phyloP scores from a whole-genome alignment of 2,329 filamentous ascomycete genomes.

The Lizonia empirigonia region DNA sequence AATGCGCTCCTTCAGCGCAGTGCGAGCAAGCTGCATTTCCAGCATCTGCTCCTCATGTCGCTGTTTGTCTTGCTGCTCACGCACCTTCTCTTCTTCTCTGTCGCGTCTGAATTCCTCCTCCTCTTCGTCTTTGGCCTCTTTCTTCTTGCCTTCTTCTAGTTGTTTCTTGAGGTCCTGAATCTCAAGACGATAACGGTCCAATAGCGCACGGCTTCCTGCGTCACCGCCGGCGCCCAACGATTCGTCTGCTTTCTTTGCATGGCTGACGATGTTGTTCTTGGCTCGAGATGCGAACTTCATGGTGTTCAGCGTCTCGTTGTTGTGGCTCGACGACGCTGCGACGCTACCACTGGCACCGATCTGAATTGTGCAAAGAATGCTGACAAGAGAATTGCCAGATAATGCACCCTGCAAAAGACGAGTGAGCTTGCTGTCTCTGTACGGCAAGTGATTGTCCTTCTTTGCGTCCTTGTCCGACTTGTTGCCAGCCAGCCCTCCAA shows the following conservation, averaged over 20 bases:
- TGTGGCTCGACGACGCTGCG: conserved; percentile 74
- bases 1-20: conserved; percentile 94
- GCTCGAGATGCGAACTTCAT: conserved; percentile 95
- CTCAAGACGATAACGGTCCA: conserved; percentile 93
- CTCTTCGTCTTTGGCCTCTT: conserved; percentile 61
- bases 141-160: conserved; percentile 72
- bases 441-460: conserved; percentile 93
- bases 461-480: conserved; percentile 78
- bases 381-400: conserved; percentile 91
- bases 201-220: conserved; percentile 80
- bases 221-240: conserved; percentile 78
- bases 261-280: conserved; percentile 97
- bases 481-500: conserved; percentile 85
- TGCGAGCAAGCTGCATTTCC: conserved; percentile 96
- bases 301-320: conserved; percentile 89
- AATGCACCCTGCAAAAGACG: conserved; percentile 88
- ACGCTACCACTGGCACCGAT: conserved; percentile 77
- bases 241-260: conserved; percentile 93
- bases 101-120: conserved; percentile 63
- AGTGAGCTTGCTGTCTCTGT: conserved; percentile 96
- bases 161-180: conserved; percentile 82
- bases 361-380: conserved; percentile 96
- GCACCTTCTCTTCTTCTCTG: conserved; percentile 70
- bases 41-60: conserved; percentile 97
- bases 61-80: conserved; percentile 75